Percentiles rank a stretch among this genome's conserved stretches.
Conservation (phyloP, 495 filamentous ascomycete genomes). For the Pseudotulostoma volvatum region DNA sequence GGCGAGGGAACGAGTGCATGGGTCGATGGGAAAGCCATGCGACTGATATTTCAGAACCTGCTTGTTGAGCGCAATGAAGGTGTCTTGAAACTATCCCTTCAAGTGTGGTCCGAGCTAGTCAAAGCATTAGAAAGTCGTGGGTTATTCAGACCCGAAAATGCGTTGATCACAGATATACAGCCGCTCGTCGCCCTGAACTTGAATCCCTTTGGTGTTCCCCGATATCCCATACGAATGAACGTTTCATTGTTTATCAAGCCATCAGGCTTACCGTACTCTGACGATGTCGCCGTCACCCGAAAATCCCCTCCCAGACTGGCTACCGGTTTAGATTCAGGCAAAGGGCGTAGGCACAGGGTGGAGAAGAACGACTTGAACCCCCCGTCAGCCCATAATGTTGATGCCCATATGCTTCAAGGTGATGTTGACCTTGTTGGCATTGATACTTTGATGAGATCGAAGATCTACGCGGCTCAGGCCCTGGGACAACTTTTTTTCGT, state of each 20-base stretch:
- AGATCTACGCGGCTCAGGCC: constrained; percentile 69
- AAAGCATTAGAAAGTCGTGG: constrained; percentile 42
- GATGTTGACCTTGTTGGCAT: constrained; percentile 86
- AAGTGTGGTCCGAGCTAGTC: constrained; percentile 73
- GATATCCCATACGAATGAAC: constrained; percentile 83
- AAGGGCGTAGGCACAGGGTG: constrained; percentile 65
- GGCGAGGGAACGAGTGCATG: constrained; percentile 73
- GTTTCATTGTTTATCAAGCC: constrained; percentile 76
- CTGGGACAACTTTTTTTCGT: constrained; percentile 41
- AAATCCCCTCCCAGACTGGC: constrained; percentile 40
- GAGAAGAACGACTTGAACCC: constrained; percentile 64
- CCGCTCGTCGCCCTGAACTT: constrained; percentile 64
- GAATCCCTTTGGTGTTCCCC: constrained; percentile 79
- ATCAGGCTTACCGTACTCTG: constrained; percentile 69
- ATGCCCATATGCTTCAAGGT: constrained; percentile 93
- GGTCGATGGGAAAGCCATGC: constrained; percentile 77
- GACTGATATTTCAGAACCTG: constrained; percentile 85
- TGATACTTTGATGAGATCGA: constrained; percentile 75
- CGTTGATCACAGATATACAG: constrained; percentile 42
- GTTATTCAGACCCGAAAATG: constrained; percentile 48
- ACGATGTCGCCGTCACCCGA: constrained; percentile 29
- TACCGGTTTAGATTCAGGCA: constrained; percentile 12
- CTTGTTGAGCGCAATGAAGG: constrained; percentile 80
- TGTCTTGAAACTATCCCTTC: constrained; percentile 59
- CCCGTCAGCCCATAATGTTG: constrained; percentile 71